Evolutionary conservation across 768 basidiomycete species (phyloP).

Genomic region (Trametes villosa): DNA sequence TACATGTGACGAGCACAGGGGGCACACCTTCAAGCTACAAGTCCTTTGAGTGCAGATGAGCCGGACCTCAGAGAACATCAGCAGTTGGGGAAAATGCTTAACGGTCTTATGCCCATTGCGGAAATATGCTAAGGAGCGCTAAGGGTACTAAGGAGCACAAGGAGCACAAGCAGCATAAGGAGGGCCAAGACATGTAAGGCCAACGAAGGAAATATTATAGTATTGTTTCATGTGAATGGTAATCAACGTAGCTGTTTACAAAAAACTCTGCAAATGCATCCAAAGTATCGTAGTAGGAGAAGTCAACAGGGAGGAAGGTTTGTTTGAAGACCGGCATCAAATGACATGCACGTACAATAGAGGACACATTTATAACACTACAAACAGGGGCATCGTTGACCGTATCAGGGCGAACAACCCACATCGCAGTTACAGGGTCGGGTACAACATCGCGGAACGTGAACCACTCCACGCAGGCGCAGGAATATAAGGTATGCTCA

Average conservation of each 20-base stretch:
- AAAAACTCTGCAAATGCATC: neutral
- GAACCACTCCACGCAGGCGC: conserved; percentile 3
- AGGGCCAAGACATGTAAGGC: too few species aligned
- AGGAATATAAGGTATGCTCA: neutral
- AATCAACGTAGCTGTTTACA: neutral
- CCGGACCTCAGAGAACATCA: too few species aligned
- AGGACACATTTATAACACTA: neutral
- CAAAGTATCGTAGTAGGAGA: neutral
- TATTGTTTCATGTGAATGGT: neutral
- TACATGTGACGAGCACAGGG: too few species aligned
- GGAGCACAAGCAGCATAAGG: too few species aligned
- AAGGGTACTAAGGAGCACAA: too few species aligned
- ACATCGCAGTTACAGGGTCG: neutral
- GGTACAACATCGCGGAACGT: neutral
- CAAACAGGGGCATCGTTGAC: neutral
- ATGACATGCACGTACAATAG: conserved; percentile 4
- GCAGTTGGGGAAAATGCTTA: too few species aligned
- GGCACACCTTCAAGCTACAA: too few species aligned
- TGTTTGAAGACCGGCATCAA: neutral
- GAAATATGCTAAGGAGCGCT: too few species aligned
- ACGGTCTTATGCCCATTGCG: too few species aligned
- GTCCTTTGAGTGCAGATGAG: too few species aligned
- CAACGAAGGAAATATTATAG: too few species aligned
- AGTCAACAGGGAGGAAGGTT: neutral
- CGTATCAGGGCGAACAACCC: neutral